Evolutionary conservation across 1,139 yeast species (phyloP), one percentile per base, ranked within the genome.

Genomic region (Yamadazyma friedrichii): DNA sequence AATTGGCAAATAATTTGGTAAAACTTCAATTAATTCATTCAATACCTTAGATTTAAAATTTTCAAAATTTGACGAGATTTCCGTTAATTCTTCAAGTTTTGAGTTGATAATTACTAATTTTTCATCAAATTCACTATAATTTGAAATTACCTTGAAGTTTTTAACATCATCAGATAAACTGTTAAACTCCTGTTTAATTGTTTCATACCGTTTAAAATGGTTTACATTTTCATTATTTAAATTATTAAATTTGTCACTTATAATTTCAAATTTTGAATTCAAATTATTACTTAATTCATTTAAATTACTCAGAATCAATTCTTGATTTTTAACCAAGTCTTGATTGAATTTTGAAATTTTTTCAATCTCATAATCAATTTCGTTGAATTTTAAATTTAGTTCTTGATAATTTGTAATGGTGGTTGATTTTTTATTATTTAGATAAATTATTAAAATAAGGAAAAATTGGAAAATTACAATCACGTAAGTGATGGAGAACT

Each of bases 1-100:
- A 1, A 68, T 62, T 0, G 74, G 75, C 10, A 67, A 53, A 31
- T 57, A 56, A 3, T 54, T 49, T 0, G 74, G 73, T 15, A 69
- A 51, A 2, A 48, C 38, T 2, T 48, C 49, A 1, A 61, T 32
- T 5, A 67, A 49, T 1, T 61, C 55, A 4, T 48, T 33, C 15
- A 65, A 33, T 8, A 67, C 47, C 1, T 53, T 53, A 1, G 42
- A 26, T 38, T 64, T 64, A 6, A 58, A 41, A 1, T 48, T 38
- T 33, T 55, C 61, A 12, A 65, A 43, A 31, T 55, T 48, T 6
- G 49, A 45, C 36, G 48, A 52, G 3, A 62, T 38, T 1, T 45
- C 35, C 6, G 50, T 41, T 17, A 65, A 43, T 16, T 50, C 45
- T 8, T 42, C 40, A 12, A 66, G 42, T 40, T 59, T 59, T 4